phyloP scores from a whole-genome alignment of 306 rosid species.

The Glycine tomentella region DNA sequence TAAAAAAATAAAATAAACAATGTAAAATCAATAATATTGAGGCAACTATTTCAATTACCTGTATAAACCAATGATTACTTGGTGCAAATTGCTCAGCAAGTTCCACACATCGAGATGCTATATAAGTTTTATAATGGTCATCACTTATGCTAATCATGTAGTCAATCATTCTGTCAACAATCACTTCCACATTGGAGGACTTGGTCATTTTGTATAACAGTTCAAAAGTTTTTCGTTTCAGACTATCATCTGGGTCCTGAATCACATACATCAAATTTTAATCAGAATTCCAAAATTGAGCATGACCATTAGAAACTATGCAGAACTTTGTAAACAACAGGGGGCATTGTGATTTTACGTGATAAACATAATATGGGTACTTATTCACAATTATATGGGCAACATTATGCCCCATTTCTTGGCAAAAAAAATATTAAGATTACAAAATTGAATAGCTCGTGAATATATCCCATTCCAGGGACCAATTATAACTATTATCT shows the following conservation, averaged over 20 bases:
- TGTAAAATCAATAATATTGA: conserved; percentile 37
- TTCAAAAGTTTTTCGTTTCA: conserved; percentile 94
- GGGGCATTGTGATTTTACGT: neutral
- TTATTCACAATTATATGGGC: neutral
- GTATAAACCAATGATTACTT: conserved; percentile 97
- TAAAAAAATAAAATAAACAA: no score
- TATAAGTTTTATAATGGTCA: conserved; percentile 88
- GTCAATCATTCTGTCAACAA: conserved; percentile 94
- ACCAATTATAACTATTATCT: conserved; percentile 13
- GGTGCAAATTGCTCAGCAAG: conserved; percentile 99
- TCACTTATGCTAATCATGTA: conserved; percentile 91
- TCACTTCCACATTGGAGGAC: conserved; percentile 98
- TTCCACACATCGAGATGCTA: conserved; percentile 96
- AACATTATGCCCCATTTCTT: neutral
- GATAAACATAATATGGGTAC: neutral
- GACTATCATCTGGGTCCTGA: conserved; percentile 98
- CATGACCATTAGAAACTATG: neutral
- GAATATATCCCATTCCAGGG: neutral
- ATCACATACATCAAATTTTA: conserved; percentile 41
- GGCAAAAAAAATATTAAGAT: conserved; percentile 19
- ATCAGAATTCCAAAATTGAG: conserved; percentile 28
- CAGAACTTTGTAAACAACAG: conserved; percentile 9
- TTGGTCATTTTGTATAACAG: conserved; percentile 92
- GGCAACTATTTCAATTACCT: conserved; percentile 56
- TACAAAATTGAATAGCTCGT: conserved; percentile 11